Base-by-base conservation (phyloP, 2,329 filamentous ascomycete genomes). In the Basipetospora chlamydospora region DNA sequence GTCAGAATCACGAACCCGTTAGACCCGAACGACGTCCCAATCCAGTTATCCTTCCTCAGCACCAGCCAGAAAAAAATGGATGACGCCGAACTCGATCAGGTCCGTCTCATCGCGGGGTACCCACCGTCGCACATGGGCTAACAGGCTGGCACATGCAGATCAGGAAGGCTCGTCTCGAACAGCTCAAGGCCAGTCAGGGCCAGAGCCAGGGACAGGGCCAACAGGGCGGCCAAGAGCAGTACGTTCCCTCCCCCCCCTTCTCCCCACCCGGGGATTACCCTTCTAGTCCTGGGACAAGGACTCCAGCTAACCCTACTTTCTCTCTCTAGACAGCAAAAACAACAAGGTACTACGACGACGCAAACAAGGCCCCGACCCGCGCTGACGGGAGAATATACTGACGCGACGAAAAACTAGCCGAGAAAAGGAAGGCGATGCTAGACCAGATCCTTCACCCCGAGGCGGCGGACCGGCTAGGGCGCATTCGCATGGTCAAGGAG, bases 401-500 rank as follows among this genome's bases (percentile, higher is more conserved):
- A n/a, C n/a, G n/a, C n/a, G n/a, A n/a, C 22, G 2, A 13, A 3
- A 46, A 43, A 49, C 37, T 28, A 47, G 69, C 73, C 44, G 82
- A 88, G 55, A 78, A 80, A 26, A 80, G 85, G 41, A 65, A 76
- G 49, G 69, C 73, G 41, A 80, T 95, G 48, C 77, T 98, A 43
- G 73, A 72, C 48, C 90, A 96, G 60, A 96, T 98, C 64, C 83
- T 98, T 43, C 79, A 87, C 50, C 90, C 90, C 46, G 85, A 88
- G 52, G 90, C 90, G 13, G 82, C 85, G 42, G 90, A 98, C 62
- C 82, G 90, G 11, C 72, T 98, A 1, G 85, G 84, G 39, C 84
- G 90, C 46, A 96, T 98, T 61, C 80, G 88, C 23, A 77, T 98
- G 42, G 90, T 98, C 53, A 96, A 96, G 62, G 85, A 87, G 55